Percentiles rank a stretch among this genome's conserved stretches.
Evolutionary conservation across 495 filamentous ascomycete species (phyloP).

Genomic region (Aspergillus panamensis): DNA sequence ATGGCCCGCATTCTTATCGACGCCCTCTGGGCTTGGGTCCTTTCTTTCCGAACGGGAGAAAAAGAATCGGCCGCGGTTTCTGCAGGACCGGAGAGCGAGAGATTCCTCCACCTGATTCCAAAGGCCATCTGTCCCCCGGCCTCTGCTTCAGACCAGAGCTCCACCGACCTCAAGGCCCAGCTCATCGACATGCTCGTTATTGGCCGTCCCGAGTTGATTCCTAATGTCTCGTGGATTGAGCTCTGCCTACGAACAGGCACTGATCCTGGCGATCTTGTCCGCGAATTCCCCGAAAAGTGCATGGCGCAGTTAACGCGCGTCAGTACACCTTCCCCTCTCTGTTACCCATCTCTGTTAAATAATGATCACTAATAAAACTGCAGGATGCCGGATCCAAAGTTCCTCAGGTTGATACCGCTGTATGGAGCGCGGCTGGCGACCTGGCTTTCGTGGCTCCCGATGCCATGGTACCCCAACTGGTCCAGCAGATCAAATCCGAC

Average conservation of each 20-base stretch:
- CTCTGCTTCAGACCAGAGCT: slow-evolving; percentile 34
- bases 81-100: slow-evolving; percentile 59
- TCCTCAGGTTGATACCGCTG: slow-evolving; percentile 57
- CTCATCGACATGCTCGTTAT: slow-evolving; percentile 74
- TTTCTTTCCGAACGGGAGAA: slow-evolving; percentile 58
- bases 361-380: slow-evolving; percentile 1
- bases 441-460: slow-evolving; percentile 92
- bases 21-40: slow-evolving; percentile 81
- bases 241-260: slow-evolving; percentile 70
- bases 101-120: slow-evolving; percentile 58
- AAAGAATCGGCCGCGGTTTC: slow-evolving; percentile 72
- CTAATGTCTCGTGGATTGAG: slow-evolving; percentile 81
- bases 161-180: slow-evolving; percentile 53
- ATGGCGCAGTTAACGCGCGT: slow-evolving; percentile 43
- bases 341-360: neutral
- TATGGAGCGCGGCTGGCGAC: slow-evolving; percentile 78
- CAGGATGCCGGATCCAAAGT: slow-evolving; percentile 40
- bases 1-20: slow-evolving; percentile 59
- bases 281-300: slow-evolving; percentile 46
- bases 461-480: slow-evolving; percentile 67
- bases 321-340: neutral
- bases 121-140: slow-evolving; percentile 63
- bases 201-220: slow-evolving; percentile 72
- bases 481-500: slow-evolving; percentile 67
- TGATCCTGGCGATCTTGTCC: slow-evolving; percentile 77